Conservation (phyloP, 129 eudicot species). For the Kitagawia praeruptora region DNA sequence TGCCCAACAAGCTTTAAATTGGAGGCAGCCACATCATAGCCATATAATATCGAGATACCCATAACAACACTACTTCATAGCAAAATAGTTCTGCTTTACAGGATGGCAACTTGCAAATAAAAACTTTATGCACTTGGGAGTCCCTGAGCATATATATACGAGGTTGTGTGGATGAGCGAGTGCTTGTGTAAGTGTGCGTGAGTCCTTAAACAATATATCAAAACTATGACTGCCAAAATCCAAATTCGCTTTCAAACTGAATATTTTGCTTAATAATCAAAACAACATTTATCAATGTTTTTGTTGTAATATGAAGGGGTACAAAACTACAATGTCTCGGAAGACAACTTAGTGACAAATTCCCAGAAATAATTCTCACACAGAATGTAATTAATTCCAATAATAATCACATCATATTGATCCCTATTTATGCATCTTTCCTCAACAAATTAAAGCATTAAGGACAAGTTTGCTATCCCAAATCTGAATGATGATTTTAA, state of each 20-base stretch:
- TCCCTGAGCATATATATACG: neutral
- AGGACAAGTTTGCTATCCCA: neutral
- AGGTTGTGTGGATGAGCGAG: neutral
- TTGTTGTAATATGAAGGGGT: neutral
- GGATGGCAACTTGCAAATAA: conserved; percentile 1
- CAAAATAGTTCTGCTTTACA: neutral
- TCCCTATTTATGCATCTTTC: neutral
- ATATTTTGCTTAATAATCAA: neutral
- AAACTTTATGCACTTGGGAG: neutral
- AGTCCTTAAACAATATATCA: neutral
- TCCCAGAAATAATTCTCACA: neutral
- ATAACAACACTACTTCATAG: neutral
- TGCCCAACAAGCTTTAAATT: neutral
- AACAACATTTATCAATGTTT: neutral
- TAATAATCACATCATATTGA: neutral
- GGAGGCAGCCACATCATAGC: neutral
- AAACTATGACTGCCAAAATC: neutral
- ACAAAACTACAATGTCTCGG: neutral
- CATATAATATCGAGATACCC: neutral
- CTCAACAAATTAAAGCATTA: neutral
- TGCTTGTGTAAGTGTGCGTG: no score
- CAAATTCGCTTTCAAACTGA: neutral
- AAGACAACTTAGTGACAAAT: neutral
- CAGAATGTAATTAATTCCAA: neutral
- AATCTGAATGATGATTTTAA: neutral